Conservation (phyloP, 257 asterid genomes). For the Primulina eburnea region DNA sequence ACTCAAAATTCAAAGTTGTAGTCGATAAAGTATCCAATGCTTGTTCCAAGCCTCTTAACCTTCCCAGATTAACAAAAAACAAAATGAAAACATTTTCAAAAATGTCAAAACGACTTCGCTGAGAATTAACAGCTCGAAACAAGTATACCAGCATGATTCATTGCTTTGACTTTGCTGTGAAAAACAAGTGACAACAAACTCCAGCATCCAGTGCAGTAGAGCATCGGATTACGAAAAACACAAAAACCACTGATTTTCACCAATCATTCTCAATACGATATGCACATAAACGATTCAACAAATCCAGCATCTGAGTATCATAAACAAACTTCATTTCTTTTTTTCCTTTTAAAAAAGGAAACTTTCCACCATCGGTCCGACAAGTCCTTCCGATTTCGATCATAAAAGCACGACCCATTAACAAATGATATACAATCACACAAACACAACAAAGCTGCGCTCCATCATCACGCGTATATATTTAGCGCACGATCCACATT, state of each 20-base stretch:
- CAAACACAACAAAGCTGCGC: not conserved
- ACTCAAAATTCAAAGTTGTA: not conserved
- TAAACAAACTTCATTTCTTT: not conserved
- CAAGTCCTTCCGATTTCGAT: not conserved
- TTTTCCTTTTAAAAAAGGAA: not conserved
- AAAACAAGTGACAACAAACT: too few species aligned
- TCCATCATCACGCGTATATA: not conserved
- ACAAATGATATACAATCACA: not conserved
- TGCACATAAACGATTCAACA: not conserved
- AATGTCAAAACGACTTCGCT: not conserved
- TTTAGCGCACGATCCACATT: not conserved
- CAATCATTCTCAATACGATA: not conserved
- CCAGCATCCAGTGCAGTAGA: too few species aligned
- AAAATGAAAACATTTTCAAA: not conserved
- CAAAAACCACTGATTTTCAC: too few species aligned
- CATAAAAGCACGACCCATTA: not conserved
- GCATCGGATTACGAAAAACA: too few species aligned
- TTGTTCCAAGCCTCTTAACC: not conserved
- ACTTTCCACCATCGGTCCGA: not conserved
- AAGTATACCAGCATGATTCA: not conserved
- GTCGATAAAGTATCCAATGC: not conserved
- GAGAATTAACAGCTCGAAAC: not conserved
- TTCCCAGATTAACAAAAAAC: not conserved
- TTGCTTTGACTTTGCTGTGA: too few species aligned
- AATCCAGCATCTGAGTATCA: not conserved